Percentiles rank a stretch among this genome's conserved stretches.
Evolutionary conservation across 805 yeast genomes (phyloP).

Genomic region (Sugiyamaella chiloensis): DNA sequence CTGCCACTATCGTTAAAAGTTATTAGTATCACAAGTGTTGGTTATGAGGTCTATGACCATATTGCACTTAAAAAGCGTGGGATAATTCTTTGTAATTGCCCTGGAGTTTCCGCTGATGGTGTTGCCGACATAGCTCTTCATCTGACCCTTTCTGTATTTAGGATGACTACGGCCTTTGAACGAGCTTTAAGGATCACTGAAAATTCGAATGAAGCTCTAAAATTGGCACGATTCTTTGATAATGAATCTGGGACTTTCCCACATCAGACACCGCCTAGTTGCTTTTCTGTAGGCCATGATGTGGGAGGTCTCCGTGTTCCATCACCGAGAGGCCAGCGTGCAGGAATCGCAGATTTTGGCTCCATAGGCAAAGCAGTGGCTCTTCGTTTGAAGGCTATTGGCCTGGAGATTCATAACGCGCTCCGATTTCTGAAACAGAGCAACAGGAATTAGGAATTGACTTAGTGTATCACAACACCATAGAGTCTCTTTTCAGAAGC

Average conservation of each 20-base stretch:
- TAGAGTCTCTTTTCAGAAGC: conserved; percentile 41
- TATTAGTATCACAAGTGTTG: conserved; percentile 57
- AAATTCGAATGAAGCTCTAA: too few species aligned
- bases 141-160: conserved; percentile 55
- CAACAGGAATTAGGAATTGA: conserved; percentile 40
- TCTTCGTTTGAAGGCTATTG: conserved; percentile 50
- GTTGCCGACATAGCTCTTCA: conserved; percentile 69
- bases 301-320: conserved; percentile 47
- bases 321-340: conserved; percentile 58
- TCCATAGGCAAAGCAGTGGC: conserved; percentile 67
- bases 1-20: conserved; percentile 48
- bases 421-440: conserved; percentile 38
- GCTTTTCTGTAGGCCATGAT: conserved; percentile 41
- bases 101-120: conserved; percentile 50
- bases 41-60: conserved; percentile 52
- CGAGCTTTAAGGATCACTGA: conserved; percentile 39
- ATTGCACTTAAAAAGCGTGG: conserved; percentile 39
- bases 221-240: conserved; percentile 40
- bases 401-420: conserved; percentile 60
- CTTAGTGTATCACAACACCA: conserved; percentile 42
- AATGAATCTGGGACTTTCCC: conserved; percentile 15
- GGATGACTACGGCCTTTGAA: conserved; percentile 51
- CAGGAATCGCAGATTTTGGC: conserved; percentile 70
- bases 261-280: too few species aligned
- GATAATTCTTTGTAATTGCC: conserved; percentile 57